Base-by-base conservation (phyloP, 257 asterid genomes). In the Mentha longifolia region DNA sequence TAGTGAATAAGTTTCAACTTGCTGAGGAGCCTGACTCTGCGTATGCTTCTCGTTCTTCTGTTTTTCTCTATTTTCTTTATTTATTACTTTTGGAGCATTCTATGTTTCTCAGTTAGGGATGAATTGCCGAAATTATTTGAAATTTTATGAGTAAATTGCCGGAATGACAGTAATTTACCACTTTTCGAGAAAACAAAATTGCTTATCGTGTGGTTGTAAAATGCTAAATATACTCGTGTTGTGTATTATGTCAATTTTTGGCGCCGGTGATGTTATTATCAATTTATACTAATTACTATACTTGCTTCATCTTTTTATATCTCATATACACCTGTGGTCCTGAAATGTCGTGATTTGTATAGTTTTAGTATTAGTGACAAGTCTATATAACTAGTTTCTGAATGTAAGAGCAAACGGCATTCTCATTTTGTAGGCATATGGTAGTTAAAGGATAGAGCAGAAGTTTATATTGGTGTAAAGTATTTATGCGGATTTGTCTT, bases 1-100 rank as follows among this genome's bases (percentile, higher is more conserved):
- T 95, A 52, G 97, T 92, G 54, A 68, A 81, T 17, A 95, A 88
- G 81, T 88, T 95, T 79, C 76, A 85, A 83, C 98, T 95, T 61
- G 70, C 76, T 15, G 90, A 87, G 84, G 88, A 81, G 49, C 46
- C 83, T 50, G 78, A 81, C 59, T 89, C 94, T 37, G 84, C 61
- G 98, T 92, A 79, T 7, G 80, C 47, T 68, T 77, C 61, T 37
- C 28, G 22, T 25, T 72, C 67, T 55, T 33, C 15, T 81, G 69
- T 47, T 45, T 3, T 43, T 46, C 13, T 73, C 12, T 3, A 0
- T 42, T 58, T 51, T 35, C 30, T 11, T 11, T 55, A 9, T 54
- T 57, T 25, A 22, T 42, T n/a, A 6, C 16, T 49, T 16, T 14
- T 43, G 67, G 11, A 22, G 14, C 51, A 0, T 20, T 22, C 50